A percentile compares a stretch with the other conserved stretches of the same genome.
Conservation (phyloP, 2,329 filamentous ascomycete genomes). For the Xylaria polymorpha region DNA sequence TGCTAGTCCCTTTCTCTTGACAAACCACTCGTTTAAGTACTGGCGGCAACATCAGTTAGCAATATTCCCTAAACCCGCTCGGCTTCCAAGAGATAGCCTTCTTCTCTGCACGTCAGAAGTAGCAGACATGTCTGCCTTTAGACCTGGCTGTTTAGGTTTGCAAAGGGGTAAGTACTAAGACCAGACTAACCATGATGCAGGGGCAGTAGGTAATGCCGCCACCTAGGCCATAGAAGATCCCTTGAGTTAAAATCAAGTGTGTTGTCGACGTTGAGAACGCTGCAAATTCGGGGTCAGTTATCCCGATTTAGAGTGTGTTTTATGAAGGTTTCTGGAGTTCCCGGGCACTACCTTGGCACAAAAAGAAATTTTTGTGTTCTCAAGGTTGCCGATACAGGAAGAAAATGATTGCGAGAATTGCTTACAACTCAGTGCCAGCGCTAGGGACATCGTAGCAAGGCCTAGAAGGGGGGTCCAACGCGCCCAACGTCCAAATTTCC, state of each 20-base stretch:
- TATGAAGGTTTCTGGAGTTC: background rate
- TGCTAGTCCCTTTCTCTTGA: conserved; percentile 66
- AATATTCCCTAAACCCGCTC: background rate
- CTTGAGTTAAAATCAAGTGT: conserved; percentile 70
- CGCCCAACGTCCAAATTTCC: conserved; percentile 55
- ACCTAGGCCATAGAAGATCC: conserved; percentile 69
- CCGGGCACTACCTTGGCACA: background rate
- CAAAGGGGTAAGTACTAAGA: background rate
- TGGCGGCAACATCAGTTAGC: conserved; percentile 38
- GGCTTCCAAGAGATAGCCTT: background rate
- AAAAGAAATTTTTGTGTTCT: background rate
- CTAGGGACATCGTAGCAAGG: conserved; percentile 63
- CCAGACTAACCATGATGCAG: conserved; percentile 49
- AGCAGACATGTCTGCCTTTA: background rate
- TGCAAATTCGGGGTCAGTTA: background rate
- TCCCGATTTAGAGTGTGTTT: background rate
- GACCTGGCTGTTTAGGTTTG: background rate
- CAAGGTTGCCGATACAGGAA: background rate
- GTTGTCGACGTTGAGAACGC: conserved; percentile 63
- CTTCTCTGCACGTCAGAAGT: background rate
- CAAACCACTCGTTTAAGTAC: conserved; percentile 73
- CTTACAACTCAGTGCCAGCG: conserved; percentile 59
- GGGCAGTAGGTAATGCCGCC: conserved; percentile 67
- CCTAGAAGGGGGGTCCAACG: conserved; percentile 59
- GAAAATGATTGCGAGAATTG: background rate